These are phyloP conservation scores for Linaria vulgaris DNA, from an alignment of 257 asterid species.

Conservation along the genomic window DNA sequence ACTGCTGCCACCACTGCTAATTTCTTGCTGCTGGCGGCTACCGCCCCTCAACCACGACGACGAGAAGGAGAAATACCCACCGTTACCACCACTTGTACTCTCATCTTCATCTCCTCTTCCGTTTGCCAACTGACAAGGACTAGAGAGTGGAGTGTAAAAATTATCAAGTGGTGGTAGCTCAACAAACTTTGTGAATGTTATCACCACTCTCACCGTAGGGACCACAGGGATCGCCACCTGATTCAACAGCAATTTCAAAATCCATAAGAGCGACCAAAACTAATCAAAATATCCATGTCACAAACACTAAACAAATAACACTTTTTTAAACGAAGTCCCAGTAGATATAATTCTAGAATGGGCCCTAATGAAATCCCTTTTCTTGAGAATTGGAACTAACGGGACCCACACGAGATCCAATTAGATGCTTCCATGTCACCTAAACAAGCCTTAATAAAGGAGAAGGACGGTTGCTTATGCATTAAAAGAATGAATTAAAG, in stretches of 20 bases:
- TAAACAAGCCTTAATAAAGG: slow-evolving; percentile 28
- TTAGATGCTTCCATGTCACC: slow-evolving; percentile 31
- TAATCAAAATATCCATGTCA: not conserved
- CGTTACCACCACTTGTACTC: slow-evolving; percentile 24
- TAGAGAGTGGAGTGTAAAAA: slow-evolving; percentile 81
- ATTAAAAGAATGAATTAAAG: slow-evolving; percentile 63
- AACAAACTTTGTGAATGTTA: slow-evolving; percentile 81
- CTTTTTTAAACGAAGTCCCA: not conserved
- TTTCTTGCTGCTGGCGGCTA: slow-evolving; percentile 34
- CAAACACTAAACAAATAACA: not conserved
- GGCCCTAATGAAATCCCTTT: slow-evolving; percentile 19
- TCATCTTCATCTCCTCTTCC: slow-evolving; percentile 28
- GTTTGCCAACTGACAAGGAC: slow-evolving; percentile 53
- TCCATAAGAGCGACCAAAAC: not conserved
- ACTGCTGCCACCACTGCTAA: slow-evolving; percentile 23
- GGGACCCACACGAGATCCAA: slow-evolving; percentile 27
- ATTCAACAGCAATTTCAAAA: slow-evolving; percentile 8
- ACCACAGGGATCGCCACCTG: slow-evolving; percentile 98
- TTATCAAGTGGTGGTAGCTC: slow-evolving; percentile 70
- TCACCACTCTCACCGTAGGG: slow-evolving; percentile 91
- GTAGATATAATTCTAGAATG: not conserved
- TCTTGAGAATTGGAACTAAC: not conserved
- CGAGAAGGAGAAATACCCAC: slow-evolving; percentile 39
- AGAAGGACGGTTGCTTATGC: slow-evolving; percentile 36
- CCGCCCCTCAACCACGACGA: slow-evolving; percentile 44